Conservation (phyloP, 768 basidiomycete genomes). For the Scleroderma citrinum region DNA sequence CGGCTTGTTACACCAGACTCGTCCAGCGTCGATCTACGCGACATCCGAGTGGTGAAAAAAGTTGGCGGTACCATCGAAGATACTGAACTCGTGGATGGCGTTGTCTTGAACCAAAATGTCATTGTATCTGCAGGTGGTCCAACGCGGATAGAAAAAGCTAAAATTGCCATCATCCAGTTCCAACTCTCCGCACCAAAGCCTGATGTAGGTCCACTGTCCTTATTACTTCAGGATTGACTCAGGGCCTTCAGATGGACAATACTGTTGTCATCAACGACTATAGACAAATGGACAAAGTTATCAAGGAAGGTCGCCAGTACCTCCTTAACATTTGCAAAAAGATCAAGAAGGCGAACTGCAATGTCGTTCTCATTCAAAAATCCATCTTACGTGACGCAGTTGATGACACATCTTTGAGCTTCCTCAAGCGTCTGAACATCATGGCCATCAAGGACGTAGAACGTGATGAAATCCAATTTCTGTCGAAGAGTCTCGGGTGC, state of each 20-base stretch:
- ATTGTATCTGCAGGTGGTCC: slow-evolving; percentile 88
- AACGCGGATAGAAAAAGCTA: slow-evolving; percentile 94
- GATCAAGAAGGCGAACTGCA: slow-evolving; percentile 99
- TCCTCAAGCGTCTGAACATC: slow-evolving; percentile 95
- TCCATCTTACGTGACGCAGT: slow-evolving; percentile 99
- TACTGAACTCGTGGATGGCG: slow-evolving; percentile 92
- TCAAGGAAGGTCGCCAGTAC: slow-evolving; percentile 98
- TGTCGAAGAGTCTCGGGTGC: slow-evolving; percentile 90
- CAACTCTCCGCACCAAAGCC: slow-evolving; percentile 97
- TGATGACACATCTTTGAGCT: slow-evolving; percentile 94
- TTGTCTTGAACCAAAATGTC: slow-evolving; percentile 96
- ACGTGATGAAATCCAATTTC: slow-evolving; percentile 97
- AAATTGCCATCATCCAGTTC: slow-evolving; percentile 97
- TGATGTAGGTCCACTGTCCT: slow-evolving; percentile 54
- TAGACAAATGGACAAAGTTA: slow-evolving; percentile 99
- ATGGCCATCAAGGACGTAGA: slow-evolving; percentile 96
- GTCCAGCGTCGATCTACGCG: slow-evolving; percentile 92
- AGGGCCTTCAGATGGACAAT: slow-evolving; percentile 84
- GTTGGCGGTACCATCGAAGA: slow-evolving; percentile 99
- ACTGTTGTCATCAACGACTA: slow-evolving; percentile 99
- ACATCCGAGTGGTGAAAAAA: slow-evolving; percentile 96
- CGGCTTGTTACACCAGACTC: slow-evolving; percentile 85
- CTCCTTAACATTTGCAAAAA: slow-evolving; percentile 97
- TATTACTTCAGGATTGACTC: neutral
- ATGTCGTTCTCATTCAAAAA: slow-evolving; percentile 97